Conservation (phyloP, 768 basidiomycete species). For the Agrocybe praecox region DNA sequence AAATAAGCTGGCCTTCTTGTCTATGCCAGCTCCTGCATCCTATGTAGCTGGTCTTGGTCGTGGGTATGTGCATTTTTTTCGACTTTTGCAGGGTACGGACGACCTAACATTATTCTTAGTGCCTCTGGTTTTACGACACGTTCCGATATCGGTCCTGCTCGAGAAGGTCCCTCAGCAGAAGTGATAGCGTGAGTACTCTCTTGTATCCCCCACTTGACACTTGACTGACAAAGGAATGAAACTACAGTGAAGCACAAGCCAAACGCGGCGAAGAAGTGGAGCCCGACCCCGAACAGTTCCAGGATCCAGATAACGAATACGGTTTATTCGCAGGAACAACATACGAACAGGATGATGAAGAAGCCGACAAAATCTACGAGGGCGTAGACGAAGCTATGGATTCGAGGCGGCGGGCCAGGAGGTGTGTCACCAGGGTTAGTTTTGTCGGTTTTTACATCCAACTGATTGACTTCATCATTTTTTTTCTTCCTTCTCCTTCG, state of each 20-base stretch:
- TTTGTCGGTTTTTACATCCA: not conserved
- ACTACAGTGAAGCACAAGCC: slow-evolving; percentile 77
- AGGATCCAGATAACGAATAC: slow-evolving; percentile 97
- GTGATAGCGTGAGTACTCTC: slow-evolving; percentile 72
- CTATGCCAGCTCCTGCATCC: slow-evolving; percentile 93
- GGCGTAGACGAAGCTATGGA: slow-evolving; percentile 92
- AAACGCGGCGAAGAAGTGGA: slow-evolving; percentile 87
- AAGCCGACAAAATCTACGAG: slow-evolving; percentile 95
- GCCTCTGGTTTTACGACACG: slow-evolving; percentile 98
- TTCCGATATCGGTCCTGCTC: slow-evolving; percentile 97
- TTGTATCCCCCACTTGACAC: not conserved
- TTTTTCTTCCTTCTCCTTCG: not conserved
- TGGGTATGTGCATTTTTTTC: slow-evolving; percentile 58
- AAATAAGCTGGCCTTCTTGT: slow-evolving; percentile 85
- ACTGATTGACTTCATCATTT: not conserved
- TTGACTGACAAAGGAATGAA: not conserved
- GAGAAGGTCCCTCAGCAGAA: slow-evolving; percentile 93
- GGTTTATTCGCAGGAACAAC: slow-evolving; percentile 95
- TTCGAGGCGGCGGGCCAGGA: slow-evolving; percentile 72
- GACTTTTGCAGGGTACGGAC: too few species aligned
- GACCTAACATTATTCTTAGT: slow-evolving; percentile 40
- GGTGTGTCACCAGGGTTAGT: slow-evolving; percentile 50
- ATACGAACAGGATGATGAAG: slow-evolving; percentile 97
- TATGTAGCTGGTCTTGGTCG: slow-evolving; percentile 99
- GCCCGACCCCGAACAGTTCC: slow-evolving; percentile 87